Percentiles rank a stretch among this genome's conserved stretches.
phyloP scores from a whole-genome alignment of 2,329 filamentous ascomycete species.

The Biscogniauxia sp. region DNA sequence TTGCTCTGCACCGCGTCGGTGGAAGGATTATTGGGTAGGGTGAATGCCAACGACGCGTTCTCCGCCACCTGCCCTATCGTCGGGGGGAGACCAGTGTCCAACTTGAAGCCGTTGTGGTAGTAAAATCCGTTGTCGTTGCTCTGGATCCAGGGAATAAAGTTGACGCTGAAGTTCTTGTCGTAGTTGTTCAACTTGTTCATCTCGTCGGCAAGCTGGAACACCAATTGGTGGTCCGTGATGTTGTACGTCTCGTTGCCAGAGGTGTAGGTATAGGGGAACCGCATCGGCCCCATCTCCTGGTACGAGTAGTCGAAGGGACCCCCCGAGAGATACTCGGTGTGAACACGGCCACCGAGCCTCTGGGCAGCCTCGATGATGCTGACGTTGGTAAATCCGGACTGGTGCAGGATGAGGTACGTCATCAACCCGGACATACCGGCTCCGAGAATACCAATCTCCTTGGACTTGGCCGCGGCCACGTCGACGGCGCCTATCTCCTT shows the following conservation, averaged over 20 bases:
- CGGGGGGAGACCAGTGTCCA: constrained; percentile 52
- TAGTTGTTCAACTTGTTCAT: constrained; percentile 60
- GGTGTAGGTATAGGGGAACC: constrained; percentile 54
- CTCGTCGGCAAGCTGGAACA: constrained; percentile 60
- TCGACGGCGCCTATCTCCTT: constrained; percentile 53
- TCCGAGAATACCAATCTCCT: constrained; percentile 61
- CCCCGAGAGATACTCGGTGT: constrained; percentile 60
- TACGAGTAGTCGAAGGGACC: constrained; percentile 63
- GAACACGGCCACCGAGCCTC: constrained; percentile 62
- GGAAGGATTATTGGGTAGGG: constrained; percentile 33
- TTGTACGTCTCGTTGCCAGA: constrained; percentile 55
- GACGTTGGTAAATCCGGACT: constrained; percentile 57
- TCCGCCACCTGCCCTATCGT: constrained; percentile 46
- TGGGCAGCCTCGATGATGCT: constrained; percentile 60
- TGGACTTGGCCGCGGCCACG: constrained; percentile 53
- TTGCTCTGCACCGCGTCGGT: constrained; percentile 36
- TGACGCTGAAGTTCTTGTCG: constrained; percentile 45
- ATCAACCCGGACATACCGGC: constrained; percentile 65
- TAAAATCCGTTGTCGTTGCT: constrained; percentile 52
- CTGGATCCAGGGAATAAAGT: constrained; percentile 64
- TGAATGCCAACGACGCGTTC: constrained; percentile 40
- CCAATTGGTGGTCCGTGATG: constrained; percentile 62
- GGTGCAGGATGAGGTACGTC: constrained; percentile 50
- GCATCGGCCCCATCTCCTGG: constrained; percentile 66
- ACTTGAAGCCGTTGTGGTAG: constrained; percentile 45